A percentile compares a stretch with the other conserved stretches of the same genome.
Evolutionary conservation across 257 asterid genomes (phyloP).

Genomic region (Vinca minor): DNA sequence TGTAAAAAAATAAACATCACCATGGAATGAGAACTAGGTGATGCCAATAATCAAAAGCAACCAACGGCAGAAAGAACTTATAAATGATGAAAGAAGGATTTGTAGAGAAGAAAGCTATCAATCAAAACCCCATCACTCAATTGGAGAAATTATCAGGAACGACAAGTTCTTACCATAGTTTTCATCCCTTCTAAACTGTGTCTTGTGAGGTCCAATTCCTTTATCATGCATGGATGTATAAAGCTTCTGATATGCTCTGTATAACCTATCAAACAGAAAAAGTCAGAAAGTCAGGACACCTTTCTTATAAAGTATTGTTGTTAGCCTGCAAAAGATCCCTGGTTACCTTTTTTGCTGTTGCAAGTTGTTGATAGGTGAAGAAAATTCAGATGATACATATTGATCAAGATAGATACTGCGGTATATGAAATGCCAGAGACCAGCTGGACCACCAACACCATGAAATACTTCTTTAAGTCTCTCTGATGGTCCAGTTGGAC

Average conservation of each 20-base stretch:
- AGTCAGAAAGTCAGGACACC: neutral
- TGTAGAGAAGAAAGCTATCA: neutral
- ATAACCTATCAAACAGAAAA: slow-evolving; percentile 49
- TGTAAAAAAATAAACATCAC: too few species aligned
- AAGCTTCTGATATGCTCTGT: slow-evolving; percentile 75
- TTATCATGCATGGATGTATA: slow-evolving; percentile 82
- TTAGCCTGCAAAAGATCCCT: slow-evolving; percentile 5
- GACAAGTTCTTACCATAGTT: slow-evolving; percentile 46
- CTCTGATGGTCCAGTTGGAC: slow-evolving; percentile 38
- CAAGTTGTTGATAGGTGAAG: slow-evolving; percentile 65
- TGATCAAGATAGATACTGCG: slow-evolving; percentile 79
- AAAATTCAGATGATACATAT: slow-evolving; percentile 85
- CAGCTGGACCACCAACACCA: slow-evolving; percentile 88
- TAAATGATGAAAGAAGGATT: too few species aligned
- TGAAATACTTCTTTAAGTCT: slow-evolving; percentile 34
- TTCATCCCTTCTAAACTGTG: slow-evolving; percentile 94
- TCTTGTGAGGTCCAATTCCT: slow-evolving; percentile 78
- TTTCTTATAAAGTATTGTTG: neutral
- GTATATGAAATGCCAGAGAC: slow-evolving; percentile 96
- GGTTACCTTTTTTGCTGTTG: slow-evolving; percentile 87
- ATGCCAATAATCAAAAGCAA: too few species aligned
- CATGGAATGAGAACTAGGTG: too few species aligned
- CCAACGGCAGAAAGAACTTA: too few species aligned
- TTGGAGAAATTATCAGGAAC: neutral
- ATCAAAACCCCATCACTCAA: neutral